Percentiles rank a stretch among this genome's conserved stretches.
Conservation (phyloP, 345 rosid species). For the Citrus trifoliata region DNA sequence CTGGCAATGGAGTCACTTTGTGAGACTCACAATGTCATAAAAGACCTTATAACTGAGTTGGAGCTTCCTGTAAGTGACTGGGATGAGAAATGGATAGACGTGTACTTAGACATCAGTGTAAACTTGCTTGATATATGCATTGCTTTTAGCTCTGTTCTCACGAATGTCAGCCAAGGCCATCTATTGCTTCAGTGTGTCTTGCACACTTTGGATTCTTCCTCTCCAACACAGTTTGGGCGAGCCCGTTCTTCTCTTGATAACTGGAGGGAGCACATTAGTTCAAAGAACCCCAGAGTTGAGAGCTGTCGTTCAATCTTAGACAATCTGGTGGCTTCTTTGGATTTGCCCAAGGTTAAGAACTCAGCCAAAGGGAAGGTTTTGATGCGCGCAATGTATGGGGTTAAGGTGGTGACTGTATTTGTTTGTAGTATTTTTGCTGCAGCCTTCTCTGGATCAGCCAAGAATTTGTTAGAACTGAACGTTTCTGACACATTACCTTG, state of each 20-base stretch:
- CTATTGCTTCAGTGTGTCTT: conserved; percentile 67
- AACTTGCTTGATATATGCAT: conserved; percentile 80
- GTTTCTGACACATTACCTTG: conserved; percentile 51
- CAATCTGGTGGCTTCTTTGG: conserved; percentile 47
- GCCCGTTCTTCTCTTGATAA: conserved; percentile 65
- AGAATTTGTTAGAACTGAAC: conserved; percentile 49
- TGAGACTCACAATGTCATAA: conserved; percentile 63
- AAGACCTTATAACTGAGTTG: conserved; percentile 64
- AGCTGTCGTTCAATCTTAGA: conserved; percentile 56
- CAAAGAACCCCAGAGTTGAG: conserved; percentile 63
- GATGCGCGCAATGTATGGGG: conserved; percentile 88
- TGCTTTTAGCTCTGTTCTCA: conserved; percentile 76
- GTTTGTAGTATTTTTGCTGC: conserved; percentile 71
- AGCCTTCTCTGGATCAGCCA: conserved; percentile 66
- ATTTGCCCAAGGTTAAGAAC: conserved; percentile 83
- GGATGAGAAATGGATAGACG: conserved; percentile 93
- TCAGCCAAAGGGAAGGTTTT: conserved; percentile 83
- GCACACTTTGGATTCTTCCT: conserved; percentile 55
- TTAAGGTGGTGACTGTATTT: conserved; percentile 72
- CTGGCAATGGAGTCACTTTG: conserved; percentile 74
- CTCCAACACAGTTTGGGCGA: conserved; percentile 41
- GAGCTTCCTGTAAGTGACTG: conserved; percentile 82
- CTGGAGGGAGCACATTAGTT: conserved; percentile 67
- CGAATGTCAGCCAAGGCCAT: conserved; percentile 74
- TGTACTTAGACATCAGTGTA: conserved; percentile 81